Evolutionary conservation across 768 basidiomycete genomes (phyloP).

Genomic region (Mycena filopes): DNA sequence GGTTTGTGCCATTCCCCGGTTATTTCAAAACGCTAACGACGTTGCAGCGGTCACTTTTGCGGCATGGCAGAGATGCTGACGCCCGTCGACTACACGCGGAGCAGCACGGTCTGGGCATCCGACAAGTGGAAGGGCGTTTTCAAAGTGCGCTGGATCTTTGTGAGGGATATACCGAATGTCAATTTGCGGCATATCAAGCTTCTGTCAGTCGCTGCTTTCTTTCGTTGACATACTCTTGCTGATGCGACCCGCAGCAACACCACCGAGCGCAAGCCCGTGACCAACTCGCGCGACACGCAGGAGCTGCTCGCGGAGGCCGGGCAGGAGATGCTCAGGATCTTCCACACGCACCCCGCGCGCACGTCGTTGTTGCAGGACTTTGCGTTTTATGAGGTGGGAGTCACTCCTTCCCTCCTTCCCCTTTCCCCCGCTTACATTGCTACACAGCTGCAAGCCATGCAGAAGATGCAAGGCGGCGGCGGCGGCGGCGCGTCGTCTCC

Average conservation of each 20-base stretch:
- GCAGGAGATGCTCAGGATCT: constrained; percentile 95
- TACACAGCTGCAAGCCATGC: constrained; percentile 84
- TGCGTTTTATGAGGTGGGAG: constrained; percentile 89
- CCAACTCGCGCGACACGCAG: constrained; percentile 97
- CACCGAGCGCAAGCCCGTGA: constrained; percentile 97
- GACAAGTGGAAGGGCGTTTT: constrained; percentile 99
- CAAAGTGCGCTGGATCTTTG: constrained; percentile 98
- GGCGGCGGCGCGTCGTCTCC: constrained; percentile 52
- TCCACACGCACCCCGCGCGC: constrained; percentile 91
- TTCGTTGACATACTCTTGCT: neutral
- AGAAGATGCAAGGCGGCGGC: constrained; percentile 68
- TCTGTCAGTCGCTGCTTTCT: neutral
- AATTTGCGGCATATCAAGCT: constrained; percentile 86
- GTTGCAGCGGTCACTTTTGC: constrained; percentile 90
- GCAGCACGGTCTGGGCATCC: constrained; percentile 98
- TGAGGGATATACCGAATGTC: constrained; percentile 93
- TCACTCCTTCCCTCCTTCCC: neutral
- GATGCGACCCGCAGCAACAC: constrained; percentile 76
- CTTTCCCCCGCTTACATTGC: constrained; percentile 4
- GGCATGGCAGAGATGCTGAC: constrained; percentile 99
- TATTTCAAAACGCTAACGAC: constrained; percentile 11
- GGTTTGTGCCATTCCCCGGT: constrained; percentile 47
- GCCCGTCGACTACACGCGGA: constrained; percentile 93
- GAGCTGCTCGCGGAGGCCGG: constrained; percentile 96
- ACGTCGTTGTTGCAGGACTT: constrained; percentile 95